phyloP scores from a whole-genome alignment of 345 rosid species.

The Ceriops zippeliana region DNA sequence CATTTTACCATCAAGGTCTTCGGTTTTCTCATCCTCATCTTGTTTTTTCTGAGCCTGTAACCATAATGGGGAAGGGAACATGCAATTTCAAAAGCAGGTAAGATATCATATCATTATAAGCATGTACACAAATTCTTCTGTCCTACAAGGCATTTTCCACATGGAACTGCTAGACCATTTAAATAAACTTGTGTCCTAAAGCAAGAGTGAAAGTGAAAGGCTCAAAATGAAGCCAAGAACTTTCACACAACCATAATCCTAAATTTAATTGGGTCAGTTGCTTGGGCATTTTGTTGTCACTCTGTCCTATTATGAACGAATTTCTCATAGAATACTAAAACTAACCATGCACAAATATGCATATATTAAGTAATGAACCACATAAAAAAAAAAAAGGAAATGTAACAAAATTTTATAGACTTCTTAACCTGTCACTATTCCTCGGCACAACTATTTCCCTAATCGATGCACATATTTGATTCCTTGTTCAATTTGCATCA shows the following conservation, averaged over 20 bases:
- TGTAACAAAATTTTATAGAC: too few relatives aligned
- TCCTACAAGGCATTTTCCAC: background rate
- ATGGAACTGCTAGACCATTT: background rate
- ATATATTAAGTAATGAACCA: background rate
- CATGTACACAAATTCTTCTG: background rate
- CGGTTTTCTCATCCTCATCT: constrained; percentile 27
- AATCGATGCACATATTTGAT: too few relatives aligned
- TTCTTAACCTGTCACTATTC: too few relatives aligned
- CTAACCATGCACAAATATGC: background rate
- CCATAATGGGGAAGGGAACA: constrained; percentile 16
- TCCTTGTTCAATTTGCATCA: too few relatives aligned
- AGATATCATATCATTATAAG: background rate
- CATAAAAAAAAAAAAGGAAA: background rate
- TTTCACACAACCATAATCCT: background rate
- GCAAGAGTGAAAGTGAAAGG: background rate
- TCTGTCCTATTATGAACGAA: background rate
- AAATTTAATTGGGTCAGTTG: too few relatives aligned
- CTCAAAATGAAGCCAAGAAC: background rate
- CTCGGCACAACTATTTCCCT: too few relatives aligned
- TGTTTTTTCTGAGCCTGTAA: constrained; percentile 40
- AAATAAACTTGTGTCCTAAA: background rate
- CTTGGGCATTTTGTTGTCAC: too few relatives aligned
- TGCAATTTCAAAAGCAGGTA: constrained; percentile 5
- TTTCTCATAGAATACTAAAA: background rate
- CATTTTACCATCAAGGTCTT: constrained; percentile 49